Evolutionary conservation across 306 rosid species (phyloP), one percentile per base, ranked within the genome.

Genomic region (Dicorynia guianensis): DNA sequence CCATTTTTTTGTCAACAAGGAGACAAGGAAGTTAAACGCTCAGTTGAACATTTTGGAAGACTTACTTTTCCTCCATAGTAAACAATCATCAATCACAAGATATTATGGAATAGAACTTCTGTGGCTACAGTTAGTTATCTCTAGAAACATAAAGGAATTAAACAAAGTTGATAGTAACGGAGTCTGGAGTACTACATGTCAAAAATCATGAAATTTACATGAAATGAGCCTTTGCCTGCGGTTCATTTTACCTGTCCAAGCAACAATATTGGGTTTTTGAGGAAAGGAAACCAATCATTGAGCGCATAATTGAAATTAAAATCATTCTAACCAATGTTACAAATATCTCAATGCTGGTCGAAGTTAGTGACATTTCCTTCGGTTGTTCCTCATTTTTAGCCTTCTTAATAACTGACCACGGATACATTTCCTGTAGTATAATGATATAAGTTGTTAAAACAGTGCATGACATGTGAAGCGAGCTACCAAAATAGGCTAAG

Each of bases 51-150:
- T 89, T 89, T 68, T 89, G 93, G 71, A 89, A 89, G 72, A 87
- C 77, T 69, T 87, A 91, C 72, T 89, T 89, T 84, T 89, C 91
- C 54, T 89, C 93, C 93, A 87, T 89, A 7, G n/a, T n/a, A 42
- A 10, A 4, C 13, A 42, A 10, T 6, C 13, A 52, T 8, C 0
- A 11, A 63, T 3, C 7, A 43, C 10, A 7, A 6, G 5, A 67
- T 46, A 56, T 33, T 65, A 5, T 42, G 18, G 14, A 4, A 5
- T 5, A 4, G 15, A 25, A 39, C 30, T 35, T 59, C 43, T 42
- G 4, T n/a, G 25, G 6, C 2, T 64, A 43, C 17, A 43, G 19
- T 30, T 57, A 35, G 17, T 4, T 19, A 8, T 54, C 18, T 17
- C 48, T 30, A 17, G 40, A 6, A 46, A 25, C 14, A 17, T 15